Conservation (phyloP, 2,329 filamentous ascomycete genomes). For the Cercospora janseana region DNA sequence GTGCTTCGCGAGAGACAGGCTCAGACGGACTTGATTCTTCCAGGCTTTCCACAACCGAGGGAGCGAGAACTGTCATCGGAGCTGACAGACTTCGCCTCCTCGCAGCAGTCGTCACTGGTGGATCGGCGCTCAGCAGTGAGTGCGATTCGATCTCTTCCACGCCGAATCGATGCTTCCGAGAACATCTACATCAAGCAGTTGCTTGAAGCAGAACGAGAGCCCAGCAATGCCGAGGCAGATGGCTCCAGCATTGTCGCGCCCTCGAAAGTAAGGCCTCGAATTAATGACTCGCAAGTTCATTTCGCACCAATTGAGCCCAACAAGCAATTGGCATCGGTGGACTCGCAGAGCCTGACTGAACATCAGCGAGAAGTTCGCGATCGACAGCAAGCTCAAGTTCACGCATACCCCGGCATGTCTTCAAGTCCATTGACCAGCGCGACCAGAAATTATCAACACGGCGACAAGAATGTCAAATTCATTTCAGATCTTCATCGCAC, state of each 20-base stretch:
- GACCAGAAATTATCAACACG: constrained; percentile 26
- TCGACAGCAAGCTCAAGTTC: constrained; percentile 63
- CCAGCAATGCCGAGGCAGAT: too few species aligned
- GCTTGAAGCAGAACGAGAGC: constrained; percentile 24
- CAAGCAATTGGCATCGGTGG: constrained; percentile 47
- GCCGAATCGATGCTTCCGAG: not conserved
- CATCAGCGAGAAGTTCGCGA: constrained; percentile 75
- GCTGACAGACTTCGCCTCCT: not conserved
- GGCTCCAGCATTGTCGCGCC: not conserved
- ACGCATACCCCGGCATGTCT: constrained; percentile 66
- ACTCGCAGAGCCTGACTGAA: constrained; percentile 75
- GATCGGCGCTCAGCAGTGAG: constrained; percentile 5
- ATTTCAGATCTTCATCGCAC: constrained; percentile 19
- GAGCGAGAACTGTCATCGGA: not conserved
- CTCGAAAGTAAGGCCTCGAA: constrained; percentile 59
- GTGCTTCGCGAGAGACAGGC: constrained; percentile 62
- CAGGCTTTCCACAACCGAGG: constrained; percentile 40
- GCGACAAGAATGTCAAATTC: constrained; percentile 33
- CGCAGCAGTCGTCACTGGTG: not conserved
- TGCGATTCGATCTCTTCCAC: not conserved
- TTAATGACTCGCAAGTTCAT: constrained; percentile 79
- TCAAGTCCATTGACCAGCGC: constrained; percentile 50
- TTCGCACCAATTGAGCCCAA: constrained; percentile 68
- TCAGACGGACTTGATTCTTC: constrained; percentile 53
- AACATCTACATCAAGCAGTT: constrained; percentile 26